These are phyloP conservation scores for Hamamelis virginiana DNA, from an alignment of 164 flowering plant species.

Conservation along the genomic window DNA sequence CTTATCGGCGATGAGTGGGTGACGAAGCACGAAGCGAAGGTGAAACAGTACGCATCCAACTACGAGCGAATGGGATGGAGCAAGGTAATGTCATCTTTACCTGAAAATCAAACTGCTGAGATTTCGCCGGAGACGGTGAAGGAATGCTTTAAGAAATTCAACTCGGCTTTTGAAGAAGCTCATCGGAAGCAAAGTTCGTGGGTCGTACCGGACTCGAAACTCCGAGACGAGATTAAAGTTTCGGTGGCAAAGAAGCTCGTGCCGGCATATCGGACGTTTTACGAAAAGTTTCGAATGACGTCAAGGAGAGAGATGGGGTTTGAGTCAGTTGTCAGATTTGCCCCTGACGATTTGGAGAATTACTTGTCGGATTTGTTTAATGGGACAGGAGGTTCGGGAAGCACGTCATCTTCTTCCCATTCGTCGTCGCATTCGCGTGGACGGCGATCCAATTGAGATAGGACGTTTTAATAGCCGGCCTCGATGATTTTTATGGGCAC, in stretches of 20 bases:
- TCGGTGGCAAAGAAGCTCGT: conserved; percentile 36
- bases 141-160: conserved; percentile 34
- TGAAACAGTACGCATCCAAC: conserved; percentile 43
- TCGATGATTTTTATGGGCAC: background rate
- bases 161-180: conserved; percentile 45
- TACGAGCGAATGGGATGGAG: conserved; percentile 64
- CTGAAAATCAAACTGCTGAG: conserved; percentile 34
- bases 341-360: conserved; percentile 74
- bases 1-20: conserved; percentile 64
- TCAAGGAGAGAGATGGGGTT: conserved; percentile 13
- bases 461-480: background rate
- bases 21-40: conserved; percentile 38
- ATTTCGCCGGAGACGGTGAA: conserved; percentile 27
- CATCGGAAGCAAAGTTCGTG: conserved; percentile 46
- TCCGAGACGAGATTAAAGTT: conserved; percentile 48
- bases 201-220: conserved; percentile 52
- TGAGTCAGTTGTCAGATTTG: conserved; percentile 39
- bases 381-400: conserved; percentile 33
- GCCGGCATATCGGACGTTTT: conserved; percentile 47
- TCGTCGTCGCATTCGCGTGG: conserved; percentile 16
- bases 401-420: conserved; percentile 22
- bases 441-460: background rate
- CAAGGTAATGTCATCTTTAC: conserved; percentile 42
- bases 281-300: conserved; percentile 25
- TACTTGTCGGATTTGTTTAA: conserved; percentile 66